Evolutionary conservation across 768 basidiomycete species (phyloP).

Genomic region (Pleurotus pulmonarius): DNA sequence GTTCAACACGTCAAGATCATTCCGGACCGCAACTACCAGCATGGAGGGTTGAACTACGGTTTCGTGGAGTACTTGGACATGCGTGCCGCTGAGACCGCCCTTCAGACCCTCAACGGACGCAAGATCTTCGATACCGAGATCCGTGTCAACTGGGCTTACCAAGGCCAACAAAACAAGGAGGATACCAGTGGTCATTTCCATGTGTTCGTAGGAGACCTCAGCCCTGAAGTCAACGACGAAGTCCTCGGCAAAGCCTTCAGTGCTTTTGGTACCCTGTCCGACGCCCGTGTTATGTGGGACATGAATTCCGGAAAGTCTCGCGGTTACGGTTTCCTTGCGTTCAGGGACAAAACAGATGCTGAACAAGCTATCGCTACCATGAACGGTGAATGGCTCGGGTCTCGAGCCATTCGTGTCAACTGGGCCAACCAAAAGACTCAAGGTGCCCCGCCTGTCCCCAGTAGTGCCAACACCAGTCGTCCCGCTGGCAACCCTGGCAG

Average conservation of each 20-base stretch:
- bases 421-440: slow-evolving; percentile 99
- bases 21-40: slow-evolving; percentile 98
- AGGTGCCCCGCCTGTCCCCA: slow-evolving; percentile 45
- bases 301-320: slow-evolving; percentile 99
- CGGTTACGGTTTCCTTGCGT: slow-evolving; percentile 97
- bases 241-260: slow-evolving; percentile 95
- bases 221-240: slow-evolving; percentile 97
- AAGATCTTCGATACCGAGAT: slow-evolving; percentile 99
- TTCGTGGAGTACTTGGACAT: slow-evolving; percentile 99
- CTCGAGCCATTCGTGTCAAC: slow-evolving; percentile 97
- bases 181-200: slow-evolving; percentile 97
- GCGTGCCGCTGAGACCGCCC: slow-evolving; percentile 97
- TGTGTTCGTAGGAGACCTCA: slow-evolving; percentile 99
- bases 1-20: slow-evolving; percentile 99
- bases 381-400: slow-evolving; percentile 99
- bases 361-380: slow-evolving; percentile 99
- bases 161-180: slow-evolving; percentile 97
- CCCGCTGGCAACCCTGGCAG: slow-evolving; percentile 41
- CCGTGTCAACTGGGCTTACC: slow-evolving; percentile 99
- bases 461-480: slow-evolving; percentile 15
- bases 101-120: slow-evolving; percentile 96
- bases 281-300: slow-evolving; percentile 99
- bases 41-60: slow-evolving; percentile 98
- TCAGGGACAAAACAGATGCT: slow-evolving; percentile 98
- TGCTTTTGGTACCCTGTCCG: slow-evolving; percentile 94